Percentiles rank a stretch among this genome's conserved stretches.
These are phyloP conservation scores for Naegleria gruberi DNA, from an alignment of 208 protist species.

Conservation along the genomic window DNA sequence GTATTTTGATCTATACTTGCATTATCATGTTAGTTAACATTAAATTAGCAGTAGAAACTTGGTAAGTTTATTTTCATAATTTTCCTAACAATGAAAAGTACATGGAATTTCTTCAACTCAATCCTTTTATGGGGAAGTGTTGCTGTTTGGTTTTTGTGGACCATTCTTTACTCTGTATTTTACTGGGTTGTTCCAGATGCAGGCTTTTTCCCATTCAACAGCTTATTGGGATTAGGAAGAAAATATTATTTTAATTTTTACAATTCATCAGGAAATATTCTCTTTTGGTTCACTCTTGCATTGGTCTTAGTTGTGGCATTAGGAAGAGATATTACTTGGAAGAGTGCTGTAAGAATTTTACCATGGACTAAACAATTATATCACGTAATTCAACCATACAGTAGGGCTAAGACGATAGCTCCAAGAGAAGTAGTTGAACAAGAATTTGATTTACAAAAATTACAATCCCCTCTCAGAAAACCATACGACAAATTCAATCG, in stretches of 20 bases:
- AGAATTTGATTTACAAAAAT: background rate
- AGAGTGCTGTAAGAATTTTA: background rate
- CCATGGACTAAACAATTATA: background rate
- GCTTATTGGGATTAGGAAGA: background rate
- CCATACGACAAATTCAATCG: background rate
- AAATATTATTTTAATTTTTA: background rate
- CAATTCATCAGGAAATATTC: background rate
- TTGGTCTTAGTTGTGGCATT: background rate
- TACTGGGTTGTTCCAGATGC: background rate
- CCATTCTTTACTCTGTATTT: background rate
- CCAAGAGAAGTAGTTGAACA: background rate
- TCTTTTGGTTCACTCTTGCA: background rate
- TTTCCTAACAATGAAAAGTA: background rate
- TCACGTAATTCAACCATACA: background rate
- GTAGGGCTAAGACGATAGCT: background rate
- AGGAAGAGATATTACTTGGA: background rate
- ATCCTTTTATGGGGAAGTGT: background rate
- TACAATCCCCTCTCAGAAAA: background rate
- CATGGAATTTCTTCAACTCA: background rate
- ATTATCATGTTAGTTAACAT: conserved; percentile 46
- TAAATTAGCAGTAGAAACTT: conserved; percentile 51
- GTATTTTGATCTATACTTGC: conserved; percentile 37
- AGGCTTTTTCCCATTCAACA: background rate
- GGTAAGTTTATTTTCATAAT: conserved; percentile 33
- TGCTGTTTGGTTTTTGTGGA: background rate